phyloP scores from a whole-genome alignment of 2,329 filamentous ascomycete genomes.

The Ceratocystis harringtonii region DNA sequence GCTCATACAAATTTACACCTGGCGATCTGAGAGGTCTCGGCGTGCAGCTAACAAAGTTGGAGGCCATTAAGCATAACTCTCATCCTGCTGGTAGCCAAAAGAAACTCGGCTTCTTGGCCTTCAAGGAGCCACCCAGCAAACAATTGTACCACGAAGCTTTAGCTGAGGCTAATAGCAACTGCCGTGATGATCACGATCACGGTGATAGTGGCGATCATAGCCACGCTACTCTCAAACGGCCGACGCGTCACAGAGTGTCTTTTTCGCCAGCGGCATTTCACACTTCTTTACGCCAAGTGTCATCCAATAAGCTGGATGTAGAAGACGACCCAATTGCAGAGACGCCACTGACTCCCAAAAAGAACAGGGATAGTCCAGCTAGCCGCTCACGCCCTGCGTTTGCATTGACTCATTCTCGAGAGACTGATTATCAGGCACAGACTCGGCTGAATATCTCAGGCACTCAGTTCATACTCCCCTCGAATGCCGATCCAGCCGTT shows the following conservation, averaged over 20 bases:
- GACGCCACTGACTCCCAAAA: conserved; percentile 1
- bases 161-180: conserved; percentile 21
- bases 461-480: conserved; percentile 84
- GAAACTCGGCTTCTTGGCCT: conserved; percentile 52
- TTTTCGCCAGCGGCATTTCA: background rate
- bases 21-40: conserved; percentile 88
- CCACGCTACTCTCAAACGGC: background rate
- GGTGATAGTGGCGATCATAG: conserved; percentile 2
- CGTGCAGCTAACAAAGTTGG: conserved; percentile 84
- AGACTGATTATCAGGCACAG: conserved; percentile 40
- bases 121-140: background rate
- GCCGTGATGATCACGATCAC: no score
- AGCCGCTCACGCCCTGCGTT: conserved; percentile 34
- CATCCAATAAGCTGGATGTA: conserved; percentile 12
- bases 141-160: conserved; percentile 18
- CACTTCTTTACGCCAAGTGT: conserved; percentile 13
- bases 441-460: conserved; percentile 63
- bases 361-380: background rate
- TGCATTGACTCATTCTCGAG: conserved; percentile 34
- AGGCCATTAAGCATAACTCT: conserved; percentile 49
- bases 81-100: conserved; percentile 61
- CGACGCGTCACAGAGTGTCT: background rate
- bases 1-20: conserved; percentile 68
- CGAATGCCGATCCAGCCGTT: conserved; percentile 66
- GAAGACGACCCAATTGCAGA: conserved; percentile 13